These are phyloP conservation scores for Syzygium jambos DNA, from an alignment of 345 rosid species.

Conservation along the genomic window DNA sequence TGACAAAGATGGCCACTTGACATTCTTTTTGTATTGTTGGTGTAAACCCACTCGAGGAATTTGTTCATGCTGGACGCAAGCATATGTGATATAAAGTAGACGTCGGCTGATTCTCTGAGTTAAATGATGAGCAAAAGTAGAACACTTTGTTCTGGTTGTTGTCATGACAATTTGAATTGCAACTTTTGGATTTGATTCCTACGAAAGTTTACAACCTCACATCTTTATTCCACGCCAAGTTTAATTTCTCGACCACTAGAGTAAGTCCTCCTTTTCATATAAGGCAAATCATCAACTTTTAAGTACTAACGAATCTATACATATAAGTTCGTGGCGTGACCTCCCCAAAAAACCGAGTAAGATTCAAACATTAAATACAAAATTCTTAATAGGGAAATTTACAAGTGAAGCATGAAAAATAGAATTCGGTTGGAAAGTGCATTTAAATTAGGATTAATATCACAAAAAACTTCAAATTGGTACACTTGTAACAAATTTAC, in stretches of 20 bases:
- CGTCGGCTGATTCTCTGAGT: not conserved
- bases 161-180: not conserved
- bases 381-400: no score
- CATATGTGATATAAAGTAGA: not conserved
- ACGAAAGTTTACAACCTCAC: not conserved
- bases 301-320: no score
- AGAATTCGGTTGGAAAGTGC: not conserved
- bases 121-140: not conserved
- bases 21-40: not conserved
- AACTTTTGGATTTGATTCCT: not conserved
- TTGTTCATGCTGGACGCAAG: not conserved
- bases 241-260: not conserved
- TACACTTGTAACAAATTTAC: no score
- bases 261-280: not conserved
- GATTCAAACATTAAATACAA: no score
- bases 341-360: no score
- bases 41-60: not conserved
- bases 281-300: no score
- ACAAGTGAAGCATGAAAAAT: not conserved
- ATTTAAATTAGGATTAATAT: not conserved
- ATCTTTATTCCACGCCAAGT: not conserved
- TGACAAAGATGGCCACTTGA: not conserved
- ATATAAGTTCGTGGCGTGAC: no score
- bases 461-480: no score
- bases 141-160: not conserved